phyloP scores from a whole-genome alignment of 352 stramenopile genomes.

The Globisporangium spinosum region DNA sequence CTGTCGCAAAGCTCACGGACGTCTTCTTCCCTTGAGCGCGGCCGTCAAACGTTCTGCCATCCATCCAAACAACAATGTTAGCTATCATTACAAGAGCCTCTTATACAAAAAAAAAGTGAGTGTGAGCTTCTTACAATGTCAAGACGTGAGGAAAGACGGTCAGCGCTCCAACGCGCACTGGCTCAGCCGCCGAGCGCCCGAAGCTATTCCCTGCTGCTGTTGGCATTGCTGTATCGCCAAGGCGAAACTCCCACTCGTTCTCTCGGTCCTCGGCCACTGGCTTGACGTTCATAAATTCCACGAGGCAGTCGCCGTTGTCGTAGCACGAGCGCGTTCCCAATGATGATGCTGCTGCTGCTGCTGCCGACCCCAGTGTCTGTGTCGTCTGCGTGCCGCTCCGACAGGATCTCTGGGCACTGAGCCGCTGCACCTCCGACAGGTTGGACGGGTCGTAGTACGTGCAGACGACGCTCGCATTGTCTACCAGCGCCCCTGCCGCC shows the following conservation, averaged over 20 bases:
- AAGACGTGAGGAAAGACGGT: neutral
- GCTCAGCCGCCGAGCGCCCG: neutral
- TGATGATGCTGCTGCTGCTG: neutral
- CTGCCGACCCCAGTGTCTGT: neutral
- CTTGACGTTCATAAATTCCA: conserved; percentile 9
- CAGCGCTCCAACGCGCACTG: conserved; percentile 4
- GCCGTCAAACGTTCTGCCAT: conserved; percentile 11
- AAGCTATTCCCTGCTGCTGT: neutral
- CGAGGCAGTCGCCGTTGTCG: conserved; percentile 5
- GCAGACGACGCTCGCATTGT: neutral
- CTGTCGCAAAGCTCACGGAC: neutral
- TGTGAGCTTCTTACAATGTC: conserved; percentile 3
- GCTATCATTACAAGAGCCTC: neutral
- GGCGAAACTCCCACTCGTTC: neutral
- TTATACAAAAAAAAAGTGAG: neutral
- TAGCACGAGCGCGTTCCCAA: conserved; percentile 3
- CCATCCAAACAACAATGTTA: neutral
- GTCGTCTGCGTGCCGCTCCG: neutral
- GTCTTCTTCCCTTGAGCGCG: neutral
- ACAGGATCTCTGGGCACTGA: neutral
- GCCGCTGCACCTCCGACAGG: neutral
- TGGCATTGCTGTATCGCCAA: neutral
- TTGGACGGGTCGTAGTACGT: neutral
- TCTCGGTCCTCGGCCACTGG: neutral
- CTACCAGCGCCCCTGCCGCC: neutral